A percentile compares a stretch with the other conserved stretches of the same genome.
These are phyloP conservation scores for Suillus tomentosus DNA, from an alignment of 768 basidiomycete species.

Conservation along the genomic window DNA sequence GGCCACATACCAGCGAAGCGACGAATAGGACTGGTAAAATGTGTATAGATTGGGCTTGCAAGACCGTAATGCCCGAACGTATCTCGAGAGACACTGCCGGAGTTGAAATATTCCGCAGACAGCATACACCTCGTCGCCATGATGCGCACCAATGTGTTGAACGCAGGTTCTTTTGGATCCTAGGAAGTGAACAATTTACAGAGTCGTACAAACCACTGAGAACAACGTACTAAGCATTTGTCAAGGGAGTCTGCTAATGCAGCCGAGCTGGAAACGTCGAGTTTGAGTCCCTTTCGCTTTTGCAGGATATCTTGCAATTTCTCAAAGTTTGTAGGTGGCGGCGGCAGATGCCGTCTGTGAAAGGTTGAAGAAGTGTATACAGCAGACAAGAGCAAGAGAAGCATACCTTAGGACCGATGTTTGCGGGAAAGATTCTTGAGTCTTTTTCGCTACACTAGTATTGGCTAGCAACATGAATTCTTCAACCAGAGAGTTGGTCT, in stretches of 20 bases:
- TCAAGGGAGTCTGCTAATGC: conserved; percentile 89
- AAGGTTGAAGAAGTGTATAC: not conserved
- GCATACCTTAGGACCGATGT: conserved; percentile 86
- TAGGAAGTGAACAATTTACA: conserved; percentile 30
- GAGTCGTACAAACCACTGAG: conserved; percentile 7
- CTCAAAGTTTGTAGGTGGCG: conserved; percentile 92
- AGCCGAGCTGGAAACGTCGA: conserved; percentile 91
- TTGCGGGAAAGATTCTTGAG: conserved; percentile 93
- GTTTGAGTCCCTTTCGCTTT: conserved; percentile 78
- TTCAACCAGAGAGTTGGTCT: conserved; percentile 96
- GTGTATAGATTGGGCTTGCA: conserved; percentile 96
- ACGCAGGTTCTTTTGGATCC: conserved; percentile 84
- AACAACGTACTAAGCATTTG: conserved; percentile 68
- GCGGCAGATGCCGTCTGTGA: conserved; percentile 82
- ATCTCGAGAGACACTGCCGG: too few relatives aligned
- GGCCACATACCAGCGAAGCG: conserved; percentile 79
- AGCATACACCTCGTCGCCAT: conserved; percentile 99
- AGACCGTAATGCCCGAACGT: conserved; percentile 65
- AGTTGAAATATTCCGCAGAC: conserved; percentile 77
- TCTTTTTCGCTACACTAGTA: conserved; percentile 88
- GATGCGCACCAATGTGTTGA: conserved; percentile 97
- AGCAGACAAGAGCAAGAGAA: not conserved
- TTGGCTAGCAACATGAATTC: conserved; percentile 99
- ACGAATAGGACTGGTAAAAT: conserved; percentile 97
- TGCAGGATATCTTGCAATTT: conserved; percentile 89